phyloP scores from a whole-genome alignment of 768 basidiomycete genomes.

The Myochromella boudieri region DNA sequence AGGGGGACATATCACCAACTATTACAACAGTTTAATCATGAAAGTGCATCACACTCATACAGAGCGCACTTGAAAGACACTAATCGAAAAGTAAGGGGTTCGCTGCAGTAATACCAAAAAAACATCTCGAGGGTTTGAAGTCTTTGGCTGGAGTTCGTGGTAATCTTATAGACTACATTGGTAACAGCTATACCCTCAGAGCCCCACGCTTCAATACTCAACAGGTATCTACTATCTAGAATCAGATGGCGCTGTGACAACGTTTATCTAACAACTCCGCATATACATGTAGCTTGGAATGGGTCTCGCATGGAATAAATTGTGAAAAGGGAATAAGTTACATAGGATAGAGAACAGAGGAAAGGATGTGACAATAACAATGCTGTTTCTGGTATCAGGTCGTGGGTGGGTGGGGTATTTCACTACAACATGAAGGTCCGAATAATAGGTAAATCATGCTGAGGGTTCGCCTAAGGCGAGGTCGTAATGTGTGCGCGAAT shows the following conservation, averaged over 20 bases:
- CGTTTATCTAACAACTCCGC: not conserved
- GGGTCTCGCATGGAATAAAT: not conserved
- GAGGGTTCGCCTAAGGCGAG: too few species aligned
- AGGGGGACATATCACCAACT: constrained; percentile 7
- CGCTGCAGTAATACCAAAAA: not conserved
- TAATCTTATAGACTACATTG: constrained; percentile 3
- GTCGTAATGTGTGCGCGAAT: not conserved
- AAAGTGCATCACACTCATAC: not conserved
- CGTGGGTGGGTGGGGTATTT: not conserved
- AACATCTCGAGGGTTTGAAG: not conserved
- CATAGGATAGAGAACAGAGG: not conserved
- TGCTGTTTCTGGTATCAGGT: not conserved
- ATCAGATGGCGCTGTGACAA: constrained; percentile 6
- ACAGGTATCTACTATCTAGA: not conserved
- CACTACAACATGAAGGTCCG: not conserved
- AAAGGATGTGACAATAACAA: not conserved
- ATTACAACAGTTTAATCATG: constrained; percentile 5
- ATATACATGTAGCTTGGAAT: not conserved
- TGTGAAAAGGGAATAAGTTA: not conserved
- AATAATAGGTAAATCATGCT: not conserved
- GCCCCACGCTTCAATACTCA: not conserved
- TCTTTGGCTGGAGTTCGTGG: not conserved
- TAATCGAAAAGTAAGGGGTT: not conserved
- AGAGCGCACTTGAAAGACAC: too few species aligned
- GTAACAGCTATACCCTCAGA: not conserved